Conservation (phyloP, 2,329 filamentous ascomycete species). For the Cercospora sp. region DNA sequence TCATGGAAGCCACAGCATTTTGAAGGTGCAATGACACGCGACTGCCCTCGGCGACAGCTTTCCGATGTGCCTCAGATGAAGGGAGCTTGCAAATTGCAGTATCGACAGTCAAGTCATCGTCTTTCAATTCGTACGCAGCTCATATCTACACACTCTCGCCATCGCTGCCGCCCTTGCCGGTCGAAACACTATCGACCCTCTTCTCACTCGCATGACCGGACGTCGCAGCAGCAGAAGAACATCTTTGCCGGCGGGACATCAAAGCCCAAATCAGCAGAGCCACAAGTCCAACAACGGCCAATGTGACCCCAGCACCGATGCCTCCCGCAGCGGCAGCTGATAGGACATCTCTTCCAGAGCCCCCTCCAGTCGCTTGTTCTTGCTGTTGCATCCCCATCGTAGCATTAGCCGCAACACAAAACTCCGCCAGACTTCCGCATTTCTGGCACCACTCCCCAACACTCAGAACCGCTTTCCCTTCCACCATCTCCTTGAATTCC, state of each 20-base stretch:
- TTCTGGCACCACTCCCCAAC: slow-evolving; percentile 12
- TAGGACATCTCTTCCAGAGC: neutral
- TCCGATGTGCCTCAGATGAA: too few relatives aligned
- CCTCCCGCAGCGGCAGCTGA: slow-evolving; percentile 16
- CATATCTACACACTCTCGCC: slow-evolving; percentile 2
- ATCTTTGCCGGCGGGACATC: neutral
- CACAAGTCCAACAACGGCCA: slow-evolving; percentile 12
- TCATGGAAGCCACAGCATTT: too few relatives aligned
- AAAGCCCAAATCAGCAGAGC: slow-evolving; percentile 5
- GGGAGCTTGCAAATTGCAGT: neutral
- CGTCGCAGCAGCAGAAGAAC: neutral
- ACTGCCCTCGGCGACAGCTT: too few relatives aligned
- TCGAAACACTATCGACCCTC: neutral
- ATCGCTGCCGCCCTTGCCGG: slow-evolving; percentile 1
- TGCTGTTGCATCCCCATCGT: neutral
- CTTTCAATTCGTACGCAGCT: neutral
- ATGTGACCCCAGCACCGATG: slow-evolving; percentile 13
- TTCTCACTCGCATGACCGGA: neutral
- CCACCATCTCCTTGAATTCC: neutral
- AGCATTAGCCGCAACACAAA: slow-evolving; percentile 14
- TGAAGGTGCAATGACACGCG: too few relatives aligned
- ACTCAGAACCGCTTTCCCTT: slow-evolving; percentile 2
- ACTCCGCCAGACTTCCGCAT: slow-evolving; percentile 13
- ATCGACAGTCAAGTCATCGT: neutral
- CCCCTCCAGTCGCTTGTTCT: neutral